These are phyloP conservation scores for Collybia sordida DNA, from an alignment of 768 basidiomycete genomes.

Conservation along the genomic window DNA sequence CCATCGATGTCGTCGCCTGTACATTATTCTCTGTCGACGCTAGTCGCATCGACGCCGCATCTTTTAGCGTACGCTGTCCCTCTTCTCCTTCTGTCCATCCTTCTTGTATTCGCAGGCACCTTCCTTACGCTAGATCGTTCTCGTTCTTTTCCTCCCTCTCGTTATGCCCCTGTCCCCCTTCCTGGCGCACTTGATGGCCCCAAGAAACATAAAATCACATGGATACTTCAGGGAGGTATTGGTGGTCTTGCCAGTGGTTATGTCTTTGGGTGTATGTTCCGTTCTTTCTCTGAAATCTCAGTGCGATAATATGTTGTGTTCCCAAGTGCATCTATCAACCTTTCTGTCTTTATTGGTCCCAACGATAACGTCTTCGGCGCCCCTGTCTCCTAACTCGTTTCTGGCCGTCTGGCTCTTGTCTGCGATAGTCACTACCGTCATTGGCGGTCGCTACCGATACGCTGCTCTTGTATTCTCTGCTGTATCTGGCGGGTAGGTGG, in stretches of 20 bases:
- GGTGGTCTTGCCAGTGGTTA: slow-evolving; percentile 62
- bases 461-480: slow-evolving; percentile 48
- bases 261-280: slow-evolving; percentile 54
- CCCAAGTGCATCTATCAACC: slow-evolving; percentile 56
- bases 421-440: slow-evolving; percentile 41
- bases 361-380: slow-evolving; percentile 40
- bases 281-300: neutral
- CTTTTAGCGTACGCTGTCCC: slow-evolving; percentile 59
- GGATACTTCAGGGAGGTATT: slow-evolving; percentile 57
- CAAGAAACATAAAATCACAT: slow-evolving; percentile 31
- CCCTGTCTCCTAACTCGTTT: slow-evolving; percentile 50
- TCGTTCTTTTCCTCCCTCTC: slow-evolving; percentile 50
- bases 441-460: slow-evolving; percentile 56
- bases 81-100: slow-evolving; percentile 55
- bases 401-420: slow-evolving; percentile 60
- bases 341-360: slow-evolving; percentile 61
- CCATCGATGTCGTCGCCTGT: slow-evolving; percentile 12
- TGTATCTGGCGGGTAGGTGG: slow-evolving; percentile 53
- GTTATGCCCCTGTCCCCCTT: slow-evolving; percentile 30
- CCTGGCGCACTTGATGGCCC: slow-evolving; percentile 29
- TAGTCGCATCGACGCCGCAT: slow-evolving; percentile 50
- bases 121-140: slow-evolving; percentile 73
- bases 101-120: slow-evolving; percentile 65
- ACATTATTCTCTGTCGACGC: slow-evolving; percentile 27
- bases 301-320: slow-evolving; percentile 4